Base-by-base conservation (phyloP, 306 rosid species). In the Ceratonia siliqua region DNA sequence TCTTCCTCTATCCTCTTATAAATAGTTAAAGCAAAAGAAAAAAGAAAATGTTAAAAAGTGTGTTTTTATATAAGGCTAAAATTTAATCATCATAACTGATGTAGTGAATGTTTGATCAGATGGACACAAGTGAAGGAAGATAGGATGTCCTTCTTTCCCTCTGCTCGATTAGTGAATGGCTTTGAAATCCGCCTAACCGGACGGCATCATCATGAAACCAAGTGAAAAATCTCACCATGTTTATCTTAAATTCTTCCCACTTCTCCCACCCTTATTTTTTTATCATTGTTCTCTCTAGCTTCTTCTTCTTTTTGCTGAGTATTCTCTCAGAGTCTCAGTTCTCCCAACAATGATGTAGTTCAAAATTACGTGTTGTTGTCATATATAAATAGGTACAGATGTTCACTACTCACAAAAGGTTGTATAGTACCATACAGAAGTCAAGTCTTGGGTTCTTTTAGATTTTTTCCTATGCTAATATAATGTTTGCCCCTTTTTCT, bases 101-200 rank as follows among this genome's bases (percentile, higher is more conserved):
- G 43, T 15, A 36, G 41, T 73, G 63, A 5, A 68, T 70, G 74
- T 78, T 28, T 57, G 2, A 42, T 28, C 89, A 94, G 98, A 57
- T 94, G 98, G 98, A 84, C 63, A 45, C 98, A 94, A 81, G 69
- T 83, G 14, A 94, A 89, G 70, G 94, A 82, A 83, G 98, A 94
- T 22, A 80, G 78, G 3, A 89, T 94, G 89, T 94, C 96, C 24
- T 94, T 94, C 81, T 94, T 94, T 66, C 98, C 98, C 28, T 87
- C 98, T 3, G 98, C 98, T 77, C 82, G 98, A 6, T 78, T 94
- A 45, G 94, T 89, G 79, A 91, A 94, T 62, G 98, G 98, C 48
- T 91, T 94, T 43, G 92, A 87, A 78, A 88, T 94, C 39, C 20
- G 86, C 63, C 80, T 94, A 65, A 81, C 57, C 1, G 89, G 72